Conservation (phyloP, 768 basidiomycete species). For the Glaciozyma antarctica region DNA sequence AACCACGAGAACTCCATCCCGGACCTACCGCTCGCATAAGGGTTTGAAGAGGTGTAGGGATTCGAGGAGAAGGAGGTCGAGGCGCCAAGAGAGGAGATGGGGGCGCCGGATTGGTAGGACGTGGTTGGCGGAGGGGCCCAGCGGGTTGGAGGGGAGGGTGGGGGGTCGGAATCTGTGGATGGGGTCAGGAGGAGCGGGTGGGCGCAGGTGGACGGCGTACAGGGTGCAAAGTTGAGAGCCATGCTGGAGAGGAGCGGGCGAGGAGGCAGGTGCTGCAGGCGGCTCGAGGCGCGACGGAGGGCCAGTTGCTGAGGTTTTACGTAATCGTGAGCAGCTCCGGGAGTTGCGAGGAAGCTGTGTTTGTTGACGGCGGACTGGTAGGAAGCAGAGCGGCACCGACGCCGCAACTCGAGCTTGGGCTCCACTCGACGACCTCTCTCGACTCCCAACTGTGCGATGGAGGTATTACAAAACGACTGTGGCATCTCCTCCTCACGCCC, state of each 20-base stretch:
- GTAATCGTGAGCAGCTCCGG: not conserved
- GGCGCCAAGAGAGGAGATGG: conserved; percentile 5
- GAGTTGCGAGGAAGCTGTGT: not conserved
- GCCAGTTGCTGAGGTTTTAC: not conserved
- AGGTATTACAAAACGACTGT: no score
- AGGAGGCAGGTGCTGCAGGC: not conserved
- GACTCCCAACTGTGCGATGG: not conserved
- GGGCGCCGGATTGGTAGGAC: conserved; percentile 19
- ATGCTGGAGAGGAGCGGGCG: not conserved
- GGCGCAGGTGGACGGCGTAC: not conserved
- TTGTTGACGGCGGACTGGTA: not conserved
- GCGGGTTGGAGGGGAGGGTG: not conserved
- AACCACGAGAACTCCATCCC: not conserved
- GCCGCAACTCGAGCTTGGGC: no score
- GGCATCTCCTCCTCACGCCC: not conserved
- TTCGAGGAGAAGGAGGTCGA: conserved; percentile 1
- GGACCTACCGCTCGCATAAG: not conserved
- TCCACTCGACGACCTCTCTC: no score
- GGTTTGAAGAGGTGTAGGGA: not conserved
- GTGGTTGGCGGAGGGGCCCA: not conserved
- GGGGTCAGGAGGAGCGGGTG: not conserved
- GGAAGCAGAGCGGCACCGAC: not conserved
- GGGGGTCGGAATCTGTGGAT: not conserved
- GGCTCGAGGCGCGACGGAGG: not conserved
- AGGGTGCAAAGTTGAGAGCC: conserved; percentile 27